Evolutionary conservation across 2,329 filamentous ascomycete genomes (phyloP), one percentile per base, ranked within the genome.

Genomic region (Alternaria sp.): DNA sequence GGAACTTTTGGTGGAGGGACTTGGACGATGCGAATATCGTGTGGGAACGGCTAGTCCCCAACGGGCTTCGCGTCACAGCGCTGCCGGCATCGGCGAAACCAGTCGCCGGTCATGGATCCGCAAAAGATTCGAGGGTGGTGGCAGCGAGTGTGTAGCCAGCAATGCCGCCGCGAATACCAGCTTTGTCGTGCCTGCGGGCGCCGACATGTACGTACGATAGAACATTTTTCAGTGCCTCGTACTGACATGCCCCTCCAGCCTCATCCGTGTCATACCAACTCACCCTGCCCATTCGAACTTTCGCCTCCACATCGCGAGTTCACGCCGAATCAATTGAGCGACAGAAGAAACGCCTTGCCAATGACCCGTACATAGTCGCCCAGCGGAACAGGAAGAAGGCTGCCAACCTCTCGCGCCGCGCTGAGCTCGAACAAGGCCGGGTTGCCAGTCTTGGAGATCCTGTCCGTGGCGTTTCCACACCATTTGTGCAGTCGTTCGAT

Each of bases 371-470:
- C 76, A 85, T 90, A 61, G 87, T 91, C 80, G 90, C 90, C 3
- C 92, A 96, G 79, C 89, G 92, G 32, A 87, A 91, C 72, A 92
- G 93, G 76, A 90, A 92, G 64, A 97, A 94, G 80, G 88, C 90
- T 11, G 92, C 91, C 67, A 97, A 97, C 75, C 78, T 94, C 46
- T 87, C 90, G 73, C 89, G 92, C 53, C 92, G 90, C 72, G 84
- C 87, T 64, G 88, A 89, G 64, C 85, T 98, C 57, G 79, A 87
- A 62, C 82, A 87, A 65, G 83, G 89, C 74, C 88, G 92, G 60
- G 84, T 87, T 60, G 84, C 84, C 48, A 84, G 85, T 46, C 84
- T 90, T 67, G 94, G 94, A 52, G 87, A 96, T 78, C 92, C 93
- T 1, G 84, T 99, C 65, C 86, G 90, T 70, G 95, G 94, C 74